Conservation (phyloP, 83 land plant genomes). For the Picea abies region DNA sequence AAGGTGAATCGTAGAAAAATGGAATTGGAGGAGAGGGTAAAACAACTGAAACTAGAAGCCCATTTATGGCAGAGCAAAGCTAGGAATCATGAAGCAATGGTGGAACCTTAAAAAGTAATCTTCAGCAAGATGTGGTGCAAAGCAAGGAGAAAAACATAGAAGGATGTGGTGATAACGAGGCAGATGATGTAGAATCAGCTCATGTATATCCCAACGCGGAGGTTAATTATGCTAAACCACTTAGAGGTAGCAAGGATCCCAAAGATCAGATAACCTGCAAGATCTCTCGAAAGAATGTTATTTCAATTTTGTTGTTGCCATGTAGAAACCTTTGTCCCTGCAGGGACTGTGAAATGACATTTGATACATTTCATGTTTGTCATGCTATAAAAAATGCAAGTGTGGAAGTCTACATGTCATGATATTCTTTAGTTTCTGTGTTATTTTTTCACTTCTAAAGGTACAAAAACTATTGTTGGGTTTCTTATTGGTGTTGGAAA, state of each 20-base stretch:
- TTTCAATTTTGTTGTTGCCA: slow-evolving; percentile 12
- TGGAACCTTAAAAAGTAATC: slow-evolving; percentile 17
- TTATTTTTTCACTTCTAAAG: neutral
- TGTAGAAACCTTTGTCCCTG: slow-evolving; percentile 8
- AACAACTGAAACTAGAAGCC: slow-evolving; percentile 16
- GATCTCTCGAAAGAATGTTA: slow-evolving; percentile 2
- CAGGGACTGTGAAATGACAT: neutral
- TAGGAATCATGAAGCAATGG: slow-evolving; percentile 21
- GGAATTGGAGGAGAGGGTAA: slow-evolving; percentile 23
- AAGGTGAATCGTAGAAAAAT: slow-evolving; percentile 17
- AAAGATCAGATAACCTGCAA: neutral
- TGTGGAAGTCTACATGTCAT: slow-evolving; percentile 13
- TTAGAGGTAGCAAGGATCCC: neutral
- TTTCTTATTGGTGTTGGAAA: neutral
- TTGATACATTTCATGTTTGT: neutral
- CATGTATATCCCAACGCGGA: slow-evolving; percentile 12
- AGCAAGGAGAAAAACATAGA: slow-evolving; percentile 15
- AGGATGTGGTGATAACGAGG: slow-evolving; percentile 24
- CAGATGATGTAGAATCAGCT: slow-evolving; percentile 16
- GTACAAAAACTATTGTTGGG: neutral
- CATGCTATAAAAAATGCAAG: neutral
- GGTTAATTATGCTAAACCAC: no score
- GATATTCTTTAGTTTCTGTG: neutral
- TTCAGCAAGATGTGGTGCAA: slow-evolving; percentile 20
- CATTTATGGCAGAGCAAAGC: slow-evolving; percentile 25